Conservation (phyloP, 2,329 filamentous ascomycete species). For the Xylaria sp. region DNA sequence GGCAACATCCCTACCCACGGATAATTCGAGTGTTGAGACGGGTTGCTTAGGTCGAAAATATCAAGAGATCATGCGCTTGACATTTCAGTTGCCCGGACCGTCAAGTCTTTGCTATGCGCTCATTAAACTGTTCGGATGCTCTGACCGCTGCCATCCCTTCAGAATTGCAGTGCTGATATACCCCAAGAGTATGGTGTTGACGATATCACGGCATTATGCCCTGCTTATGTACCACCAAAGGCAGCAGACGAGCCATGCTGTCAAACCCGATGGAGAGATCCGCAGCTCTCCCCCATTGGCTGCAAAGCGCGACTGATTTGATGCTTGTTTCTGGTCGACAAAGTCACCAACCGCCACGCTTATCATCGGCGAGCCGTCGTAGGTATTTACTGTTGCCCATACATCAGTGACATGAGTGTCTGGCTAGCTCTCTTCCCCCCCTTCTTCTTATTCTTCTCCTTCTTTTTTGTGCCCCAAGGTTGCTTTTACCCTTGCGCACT, state of each 20-base stretch:
- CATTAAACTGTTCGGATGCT: background rate
- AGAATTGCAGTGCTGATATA: background rate
- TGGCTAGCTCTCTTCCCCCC: no score
- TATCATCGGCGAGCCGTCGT: slow-evolving; percentile 3
- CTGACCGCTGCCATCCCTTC: background rate
- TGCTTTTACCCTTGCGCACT: background rate
- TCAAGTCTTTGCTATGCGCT: background rate
- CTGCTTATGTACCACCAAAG: slow-evolving; percentile 2
- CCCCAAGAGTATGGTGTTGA: background rate
- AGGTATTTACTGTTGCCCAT: background rate
- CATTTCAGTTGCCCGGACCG: background rate
- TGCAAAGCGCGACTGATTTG: no score
- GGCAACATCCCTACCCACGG: background rate
- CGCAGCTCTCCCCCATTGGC: slow-evolving; percentile 4
- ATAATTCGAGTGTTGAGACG: background rate
- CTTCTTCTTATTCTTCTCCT: background rate
- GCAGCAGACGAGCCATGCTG: background rate
- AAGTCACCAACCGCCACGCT: slow-evolving; percentile 4
- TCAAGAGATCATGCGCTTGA: background rate
- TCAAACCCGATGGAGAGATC: background rate
- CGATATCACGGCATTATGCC: background rate
- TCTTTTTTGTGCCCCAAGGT: background rate
- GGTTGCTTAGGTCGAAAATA: background rate
- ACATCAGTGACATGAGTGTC: background rate
- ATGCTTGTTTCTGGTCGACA: background rate